Base-by-base conservation (phyloP, 2,329 filamentous ascomycete species). In the Cladorrhinum sp. region DNA sequence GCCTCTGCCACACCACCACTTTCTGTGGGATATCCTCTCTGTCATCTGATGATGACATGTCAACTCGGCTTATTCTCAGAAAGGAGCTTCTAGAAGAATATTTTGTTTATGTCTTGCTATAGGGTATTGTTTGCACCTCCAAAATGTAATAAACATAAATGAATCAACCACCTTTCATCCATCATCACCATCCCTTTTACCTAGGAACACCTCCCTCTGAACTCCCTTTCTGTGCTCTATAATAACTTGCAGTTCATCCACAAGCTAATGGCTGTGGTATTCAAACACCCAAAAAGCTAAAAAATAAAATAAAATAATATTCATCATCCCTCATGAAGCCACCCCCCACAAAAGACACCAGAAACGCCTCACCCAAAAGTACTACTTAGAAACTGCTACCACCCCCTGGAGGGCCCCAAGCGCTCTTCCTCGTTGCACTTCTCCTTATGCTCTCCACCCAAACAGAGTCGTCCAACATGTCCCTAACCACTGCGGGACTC, bases 391-490 rank as follows among this genome's bases (percentile, higher is more conserved):
- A 56, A 1, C n/a, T n/a, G n/a, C n/a, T n/a, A n/a, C n/a, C n/a
- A n/a, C 13, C 23, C 38, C 53, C 50, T 45, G 48, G 20, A 29
- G 41, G 50, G 1, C 61, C 66, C 68, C 64, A 66, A 38, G 64
- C 63, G 5, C 66, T 66, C 60, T 66, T 66, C 65, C 76, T 78
- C 55, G 92, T 96, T 67, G 95, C 92, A 76, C 92, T 96, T 64
- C 92, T 84, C 65, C 92, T 83, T 65, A 97, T 92, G 78, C 91
- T 96, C 76, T 96, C 91, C 55, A 93, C 91, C 93, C 93, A 98
- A 16, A 90, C 88, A 18, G 91, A 95, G 70, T 93, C 90, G 69
- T 95, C 91, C 58, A 98, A 82, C 71, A 95, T 90, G 66, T 92
- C 87, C 73, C 93, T 85, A 66, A 96, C 90, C 69, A 92, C 89